A percentile compares a stretch with the other conserved stretches of the same genome.
These are phyloP conservation scores for Phycomyces nitens DNA, from an alignment of 192 early-diverging fungal species.

Conservation along the genomic window DNA sequence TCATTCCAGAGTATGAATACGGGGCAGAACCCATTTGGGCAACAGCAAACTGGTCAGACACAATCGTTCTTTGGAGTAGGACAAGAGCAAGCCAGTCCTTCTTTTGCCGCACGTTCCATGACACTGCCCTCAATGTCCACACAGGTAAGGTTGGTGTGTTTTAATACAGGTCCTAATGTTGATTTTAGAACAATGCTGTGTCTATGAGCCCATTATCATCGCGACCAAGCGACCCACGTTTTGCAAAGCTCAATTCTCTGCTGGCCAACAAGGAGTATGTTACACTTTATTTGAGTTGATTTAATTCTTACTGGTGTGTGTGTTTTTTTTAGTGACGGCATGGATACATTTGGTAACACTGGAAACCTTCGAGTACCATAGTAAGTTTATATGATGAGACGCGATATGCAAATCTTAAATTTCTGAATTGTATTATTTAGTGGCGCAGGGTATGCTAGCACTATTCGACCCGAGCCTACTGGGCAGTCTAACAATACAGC, in stretches of 20 bases:
- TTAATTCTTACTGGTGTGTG: background rate
- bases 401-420: background rate
- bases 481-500: background rate
- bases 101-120: no score
- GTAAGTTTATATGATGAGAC: slow-evolving; percentile 30
- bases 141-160: background rate
- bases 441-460: slow-evolving; percentile 15
- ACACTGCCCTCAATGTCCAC: no score
- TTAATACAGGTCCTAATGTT: background rate
- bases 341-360: slow-evolving; percentile 56
- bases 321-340: slow-evolving; percentile 39
- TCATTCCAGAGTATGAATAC: slow-evolving; percentile 15
- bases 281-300: slow-evolving; percentile 2
- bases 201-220: background rate
- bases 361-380: slow-evolving; percentile 48
- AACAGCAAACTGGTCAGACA: slow-evolving; percentile 3
- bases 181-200: background rate
- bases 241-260: slow-evolving; percentile 32
- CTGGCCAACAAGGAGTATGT: slow-evolving; percentile 21
- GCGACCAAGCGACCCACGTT: slow-evolving; percentile 11
- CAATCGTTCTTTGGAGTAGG: background rate
- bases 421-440: slow-evolving; percentile 1
- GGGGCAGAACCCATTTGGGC: slow-evolving; percentile 23
- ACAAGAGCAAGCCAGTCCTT: no score
- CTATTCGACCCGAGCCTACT: slow-evolving; percentile 4